Evolutionary conservation across 2,329 filamentous ascomycete species (phyloP).

Genomic region (Colletotrichum lentis): DNA sequence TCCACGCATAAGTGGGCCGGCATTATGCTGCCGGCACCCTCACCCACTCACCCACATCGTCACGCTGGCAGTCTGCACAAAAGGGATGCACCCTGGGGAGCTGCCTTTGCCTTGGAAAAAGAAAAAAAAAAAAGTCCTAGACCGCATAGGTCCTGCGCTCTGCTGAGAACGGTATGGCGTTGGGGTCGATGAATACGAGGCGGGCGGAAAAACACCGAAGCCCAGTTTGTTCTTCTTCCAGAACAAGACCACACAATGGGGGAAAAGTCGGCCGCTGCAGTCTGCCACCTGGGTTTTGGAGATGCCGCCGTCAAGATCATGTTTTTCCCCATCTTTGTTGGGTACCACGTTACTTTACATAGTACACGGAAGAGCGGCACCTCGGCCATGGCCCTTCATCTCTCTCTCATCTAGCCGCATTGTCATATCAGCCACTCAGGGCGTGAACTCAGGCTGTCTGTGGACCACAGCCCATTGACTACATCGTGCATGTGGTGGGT

Average conservation of each 20-base stretch:
- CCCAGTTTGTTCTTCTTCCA: background rate
- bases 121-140: background rate
- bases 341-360: too few relatives aligned
- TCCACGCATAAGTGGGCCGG: background rate
- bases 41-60: constrained; percentile 2
- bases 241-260: background rate
- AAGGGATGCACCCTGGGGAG: background rate
- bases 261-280: background rate
- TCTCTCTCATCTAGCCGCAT: background rate
- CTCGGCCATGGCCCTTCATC: background rate
- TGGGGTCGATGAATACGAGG: constrained; percentile 29
- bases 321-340: background rate
- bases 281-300: background rate
- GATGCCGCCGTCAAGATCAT: background rate
- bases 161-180: constrained; percentile 1
- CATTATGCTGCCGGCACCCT: background rate
- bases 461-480: too few relatives aligned
- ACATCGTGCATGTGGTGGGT: too few relatives aligned
- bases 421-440: too few relatives aligned
- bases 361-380: background rate
- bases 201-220: background rate
- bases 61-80: constrained; percentile 2
- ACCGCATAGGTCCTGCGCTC: background rate
- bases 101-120: too few relatives aligned
- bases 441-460: too few relatives aligned